phyloP scores from a whole-genome alignment of 23 red algal genomes.

The Cyanidioschyzon merolae region DNA sequence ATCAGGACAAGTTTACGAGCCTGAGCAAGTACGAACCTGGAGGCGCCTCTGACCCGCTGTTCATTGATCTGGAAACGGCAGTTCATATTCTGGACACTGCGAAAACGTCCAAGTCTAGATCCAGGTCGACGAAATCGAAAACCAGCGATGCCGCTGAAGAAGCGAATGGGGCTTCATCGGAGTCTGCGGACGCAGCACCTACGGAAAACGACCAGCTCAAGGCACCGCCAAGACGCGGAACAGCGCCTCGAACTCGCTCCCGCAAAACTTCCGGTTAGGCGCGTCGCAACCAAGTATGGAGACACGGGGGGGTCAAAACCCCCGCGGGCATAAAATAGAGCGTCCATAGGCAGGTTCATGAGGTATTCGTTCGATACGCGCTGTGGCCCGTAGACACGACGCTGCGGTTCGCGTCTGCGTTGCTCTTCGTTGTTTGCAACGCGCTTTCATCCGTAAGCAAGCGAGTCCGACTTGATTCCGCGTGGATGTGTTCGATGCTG shows the following conservation, averaged over 20 bases:
- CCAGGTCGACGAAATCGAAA: not conserved
- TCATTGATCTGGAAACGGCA: slow-evolving; percentile 19
- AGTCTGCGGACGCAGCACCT: not conserved
- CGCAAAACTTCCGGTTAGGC: not conserved
- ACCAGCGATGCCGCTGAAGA: not conserved
- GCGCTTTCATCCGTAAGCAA: too few species aligned
- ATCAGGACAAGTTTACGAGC: slow-evolving; percentile 1
- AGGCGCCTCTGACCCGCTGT: not conserved
- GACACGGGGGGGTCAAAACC: too few species aligned
- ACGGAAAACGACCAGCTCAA: not conserved
- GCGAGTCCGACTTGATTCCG: too few species aligned
- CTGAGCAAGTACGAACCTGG: slow-evolving; percentile 14
- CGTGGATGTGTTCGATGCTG: too few species aligned
- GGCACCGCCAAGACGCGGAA: not conserved
- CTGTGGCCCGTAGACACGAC: too few species aligned
- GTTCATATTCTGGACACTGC: slow-evolving; percentile 8
- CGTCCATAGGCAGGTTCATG: too few species aligned
- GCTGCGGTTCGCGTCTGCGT: too few species aligned
- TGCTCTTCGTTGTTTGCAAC: too few species aligned
- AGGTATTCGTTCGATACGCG: too few species aligned
- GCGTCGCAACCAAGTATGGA: too few species aligned
- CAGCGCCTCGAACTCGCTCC: not conserved
- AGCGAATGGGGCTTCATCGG: too few species aligned
- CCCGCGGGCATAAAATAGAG: too few species aligned
- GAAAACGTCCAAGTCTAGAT: not conserved